Evolutionary conservation across 106 monocot genomes (phyloP).

Genomic region (Amphibolis antarctica): DNA sequence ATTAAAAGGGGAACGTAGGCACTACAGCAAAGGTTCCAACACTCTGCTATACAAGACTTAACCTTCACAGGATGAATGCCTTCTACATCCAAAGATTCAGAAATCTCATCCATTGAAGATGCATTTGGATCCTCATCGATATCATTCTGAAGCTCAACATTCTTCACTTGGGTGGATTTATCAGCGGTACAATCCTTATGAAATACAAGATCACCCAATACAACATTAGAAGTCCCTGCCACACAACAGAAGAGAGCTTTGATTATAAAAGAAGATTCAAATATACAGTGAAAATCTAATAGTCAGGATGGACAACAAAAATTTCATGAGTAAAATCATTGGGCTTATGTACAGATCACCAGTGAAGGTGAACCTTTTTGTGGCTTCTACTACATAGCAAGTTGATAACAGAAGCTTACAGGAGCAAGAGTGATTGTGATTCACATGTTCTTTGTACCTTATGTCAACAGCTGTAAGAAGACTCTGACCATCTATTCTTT

Average conservation of each 20-base stretch:
- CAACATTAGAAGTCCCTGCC: constrained; percentile 61
- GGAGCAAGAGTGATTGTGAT: no score
- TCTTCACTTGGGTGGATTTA: constrained; percentile 19
- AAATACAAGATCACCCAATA: constrained; percentile 78
- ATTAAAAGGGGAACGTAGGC: not conserved
- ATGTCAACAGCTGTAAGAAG: no score
- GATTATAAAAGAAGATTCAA: not conserved
- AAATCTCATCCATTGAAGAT: constrained; percentile 25
- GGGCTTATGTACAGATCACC: no score
- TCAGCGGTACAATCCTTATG: constrained; percentile 38
- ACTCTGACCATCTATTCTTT: no score
- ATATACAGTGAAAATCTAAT: not conserved
- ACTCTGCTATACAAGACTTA: not conserved
- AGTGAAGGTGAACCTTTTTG: no score
- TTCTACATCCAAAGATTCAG: constrained; percentile 30
- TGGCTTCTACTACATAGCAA: no score
- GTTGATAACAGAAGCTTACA: no score
- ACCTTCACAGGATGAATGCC: constrained; percentile 59
- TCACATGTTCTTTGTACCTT: no score
- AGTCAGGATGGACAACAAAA: no score
- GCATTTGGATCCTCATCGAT: constrained; percentile 19
- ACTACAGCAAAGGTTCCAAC: not conserved
- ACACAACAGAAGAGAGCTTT: not conserved
- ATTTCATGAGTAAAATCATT: no score
- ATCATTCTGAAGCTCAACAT: constrained; percentile 31